These are phyloP conservation scores for Melaleuca alternifolia DNA, from an alignment of 345 rosid species.

Conservation along the genomic window DNA sequence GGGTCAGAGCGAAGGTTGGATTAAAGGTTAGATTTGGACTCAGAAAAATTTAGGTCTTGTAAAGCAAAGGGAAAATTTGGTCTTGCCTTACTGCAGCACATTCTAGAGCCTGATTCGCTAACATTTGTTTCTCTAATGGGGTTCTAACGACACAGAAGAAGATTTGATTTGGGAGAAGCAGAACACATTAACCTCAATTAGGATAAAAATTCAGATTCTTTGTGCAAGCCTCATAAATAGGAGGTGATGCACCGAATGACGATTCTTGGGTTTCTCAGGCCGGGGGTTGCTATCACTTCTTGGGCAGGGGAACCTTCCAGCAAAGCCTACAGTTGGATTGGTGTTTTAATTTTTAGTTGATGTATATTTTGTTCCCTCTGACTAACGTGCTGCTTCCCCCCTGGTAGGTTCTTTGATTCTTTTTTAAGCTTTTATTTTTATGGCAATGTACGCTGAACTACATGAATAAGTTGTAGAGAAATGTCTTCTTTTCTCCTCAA, in stretches of 20 bases:
- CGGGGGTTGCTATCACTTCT: conserved; percentile 29
- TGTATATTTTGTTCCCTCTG: background rate
- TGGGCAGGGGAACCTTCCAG: conserved; percentile 40
- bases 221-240: background rate
- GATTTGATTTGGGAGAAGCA: conserved; percentile 39
- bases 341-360: background rate
- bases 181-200: background rate
- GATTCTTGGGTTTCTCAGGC: conserved; percentile 44
- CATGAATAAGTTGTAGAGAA: background rate
- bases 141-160: conserved; percentile 34
- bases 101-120: conserved; percentile 33
- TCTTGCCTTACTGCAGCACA: conserved; percentile 15
- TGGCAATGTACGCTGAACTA: background rate
- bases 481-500: background rate
- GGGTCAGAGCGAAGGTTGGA: conserved; percentile 28
- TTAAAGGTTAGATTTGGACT: background rate
- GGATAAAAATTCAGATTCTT: background rate
- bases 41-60: conserved; percentile 1
- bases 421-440: background rate
- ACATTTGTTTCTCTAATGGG: conserved; percentile 35
- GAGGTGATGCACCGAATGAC: background rate
- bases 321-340: conserved; percentile 21
- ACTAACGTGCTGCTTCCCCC: background rate
- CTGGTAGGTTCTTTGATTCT: background rate
- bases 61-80: conserved; percentile 5